Base-by-base conservation (phyloP, 2,329 filamentous ascomycete genomes). In the Stachybotrys elegans region DNA sequence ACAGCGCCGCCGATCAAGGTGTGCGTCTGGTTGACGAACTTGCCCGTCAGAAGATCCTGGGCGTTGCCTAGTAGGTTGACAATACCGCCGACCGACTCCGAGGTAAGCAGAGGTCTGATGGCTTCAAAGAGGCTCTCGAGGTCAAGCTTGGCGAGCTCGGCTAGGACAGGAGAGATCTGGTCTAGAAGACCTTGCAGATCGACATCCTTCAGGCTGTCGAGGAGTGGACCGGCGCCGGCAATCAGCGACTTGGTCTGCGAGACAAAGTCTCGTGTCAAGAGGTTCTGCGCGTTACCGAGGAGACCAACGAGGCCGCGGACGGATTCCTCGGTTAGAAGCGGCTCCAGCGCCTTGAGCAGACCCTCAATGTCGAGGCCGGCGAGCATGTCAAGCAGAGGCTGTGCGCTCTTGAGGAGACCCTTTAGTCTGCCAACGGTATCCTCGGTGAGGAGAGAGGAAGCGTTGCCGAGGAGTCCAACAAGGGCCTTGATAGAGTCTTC, bases 101-200 rank as follows among this genome's bases (percentile, higher is more conserved):
- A 37, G 1, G 58, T 61, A 13, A 63, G 52, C 2, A 63, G 43
- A 0, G 60, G 60, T 1, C 46, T 37, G 3, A 63, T 29, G 1
- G 60, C 43, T 20, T 50, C 47, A 8, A 66, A 36, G 2, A 67
- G 22, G 5, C 56, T 53, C 13, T 57, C 51, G 0, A 67, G 52
- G 25, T 66, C 61, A 12, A 66, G 50, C 32, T 59, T 53, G 36
- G 49, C 46, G 2, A 65, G 37, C 34, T 43, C 48, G 36, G 55
- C 65, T 14, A 71, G 47, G 3, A 70, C 49, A 12, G 68, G 67
- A 9, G 53, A 52, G 5, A 67, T 46, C 6, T 65, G 57, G 1
- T 61, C 53, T 1, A 68, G 40, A 1, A 69, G 45, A 2, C 55
- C 56, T 38, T 57, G 47, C 0, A 69, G 52, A 22, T 69, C 59